Conservation (phyloP, 139 green algal species). For the Chlorella sp. region DNA sequence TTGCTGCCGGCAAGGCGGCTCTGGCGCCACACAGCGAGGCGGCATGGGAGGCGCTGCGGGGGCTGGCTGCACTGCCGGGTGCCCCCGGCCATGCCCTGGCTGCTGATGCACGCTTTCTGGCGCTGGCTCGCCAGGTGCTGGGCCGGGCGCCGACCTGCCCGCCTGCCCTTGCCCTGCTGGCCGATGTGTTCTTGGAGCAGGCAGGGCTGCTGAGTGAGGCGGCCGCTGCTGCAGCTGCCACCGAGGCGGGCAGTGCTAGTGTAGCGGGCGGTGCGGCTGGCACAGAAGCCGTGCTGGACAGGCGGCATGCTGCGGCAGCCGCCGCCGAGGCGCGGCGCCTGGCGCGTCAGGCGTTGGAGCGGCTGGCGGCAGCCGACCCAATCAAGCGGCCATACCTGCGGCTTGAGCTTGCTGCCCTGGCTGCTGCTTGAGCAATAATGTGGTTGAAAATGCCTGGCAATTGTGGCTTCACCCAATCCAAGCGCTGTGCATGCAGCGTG, state of each 20-base stretch:
- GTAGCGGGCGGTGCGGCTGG: neutral
- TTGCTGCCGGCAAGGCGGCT: slow-evolving; percentile 43
- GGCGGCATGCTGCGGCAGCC: neutral
- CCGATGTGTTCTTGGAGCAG: slow-evolving; percentile 47
- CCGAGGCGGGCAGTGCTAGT: neutral
- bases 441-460: too few species aligned
- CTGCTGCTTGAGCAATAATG: neutral
- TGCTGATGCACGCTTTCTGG: neutral
- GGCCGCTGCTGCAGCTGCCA: neutral
- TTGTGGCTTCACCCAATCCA: too few species aligned
- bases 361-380: slow-evolving; percentile 22
- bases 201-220: slow-evolving; percentile 19
- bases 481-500: too few species aligned
- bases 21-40: slow-evolving; percentile 70
- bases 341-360: slow-evolving; percentile 13
- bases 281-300: neutral
- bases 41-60: slow-evolving; percentile 79
- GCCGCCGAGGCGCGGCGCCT: neutral
- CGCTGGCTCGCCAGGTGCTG: slow-evolving; percentile 60
- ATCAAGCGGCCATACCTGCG: slow-evolving; percentile 24
- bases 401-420: slow-evolving; percentile 6
- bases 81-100: slow-evolving; percentile 20
- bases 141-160: slow-evolving; percentile 42
- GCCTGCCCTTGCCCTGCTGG: slow-evolving; percentile 58
- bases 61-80: slow-evolving; percentile 24